phyloP scores from a whole-genome alignment of 179 eudicot genomes.

The Silene vulgaris region DNA sequence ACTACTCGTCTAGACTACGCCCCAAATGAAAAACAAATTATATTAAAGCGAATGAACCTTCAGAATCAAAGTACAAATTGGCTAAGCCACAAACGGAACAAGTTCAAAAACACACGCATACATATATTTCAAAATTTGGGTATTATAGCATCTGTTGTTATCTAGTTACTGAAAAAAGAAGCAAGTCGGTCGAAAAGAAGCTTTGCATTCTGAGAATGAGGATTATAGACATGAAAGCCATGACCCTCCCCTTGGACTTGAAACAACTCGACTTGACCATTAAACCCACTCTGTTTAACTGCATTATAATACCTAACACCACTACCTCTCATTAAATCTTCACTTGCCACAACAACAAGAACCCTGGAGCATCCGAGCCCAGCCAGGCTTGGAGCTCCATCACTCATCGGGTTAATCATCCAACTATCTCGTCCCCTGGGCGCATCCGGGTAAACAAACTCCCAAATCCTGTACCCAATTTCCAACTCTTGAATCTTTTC shows the following conservation, averaged over 20 bases:
- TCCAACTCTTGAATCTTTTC: constrained; percentile 3
- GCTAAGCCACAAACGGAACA: too few species aligned
- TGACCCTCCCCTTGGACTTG: constrained; percentile 37
- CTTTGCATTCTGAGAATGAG: constrained; percentile 34
- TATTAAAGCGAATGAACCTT: too few species aligned
- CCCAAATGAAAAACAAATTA: too few species aligned
- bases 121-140: too few species aligned
- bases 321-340: constrained; percentile 29
- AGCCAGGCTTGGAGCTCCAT: constrained; percentile 34
- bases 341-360: constrained; percentile 35
- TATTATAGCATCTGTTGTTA: too few species aligned
- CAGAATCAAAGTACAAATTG: too few species aligned
- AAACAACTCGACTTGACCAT: constrained; percentile 41
- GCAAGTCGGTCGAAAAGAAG: constrained; percentile 33
- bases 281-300: constrained; percentile 38
- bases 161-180: constrained; percentile 28
- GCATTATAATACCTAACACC: constrained; percentile 35
- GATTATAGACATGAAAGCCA: constrained; percentile 26
- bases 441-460: constrained; percentile 34
- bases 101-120: too few species aligned
- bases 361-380: constrained; percentile 34
- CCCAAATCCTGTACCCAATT: constrained; percentile 29
- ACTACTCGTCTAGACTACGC: too few species aligned
- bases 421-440: constrained; percentile 32
- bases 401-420: constrained; percentile 37